phyloP scores from a whole-genome alignment of 805 yeast species.

The Barnettozyma californica region DNA sequence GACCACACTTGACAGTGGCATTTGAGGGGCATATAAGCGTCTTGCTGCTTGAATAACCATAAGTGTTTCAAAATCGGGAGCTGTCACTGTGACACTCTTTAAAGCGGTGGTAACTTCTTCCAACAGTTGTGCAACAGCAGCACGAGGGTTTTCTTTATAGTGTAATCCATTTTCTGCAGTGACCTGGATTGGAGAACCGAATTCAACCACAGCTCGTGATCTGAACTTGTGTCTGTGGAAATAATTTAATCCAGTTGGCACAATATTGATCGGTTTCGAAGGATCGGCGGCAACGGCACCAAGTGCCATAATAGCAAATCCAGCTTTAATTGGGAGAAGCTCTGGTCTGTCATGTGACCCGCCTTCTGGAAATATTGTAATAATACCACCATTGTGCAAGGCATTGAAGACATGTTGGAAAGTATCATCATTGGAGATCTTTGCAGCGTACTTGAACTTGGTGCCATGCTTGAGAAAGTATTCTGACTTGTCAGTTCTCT shows the following conservation, averaged over 20 bases:
- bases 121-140: constrained; percentile 67
- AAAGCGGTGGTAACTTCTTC: constrained; percentile 71
- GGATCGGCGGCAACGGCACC: constrained; percentile 85
- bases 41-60: constrained; percentile 95
- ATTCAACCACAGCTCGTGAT: constrained; percentile 90
- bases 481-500: constrained; percentile 38
- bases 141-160: constrained; percentile 65
- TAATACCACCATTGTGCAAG: constrained; percentile 68
- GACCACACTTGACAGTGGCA: constrained; percentile 73
- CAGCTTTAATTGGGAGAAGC: constrained; percentile 87
- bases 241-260: constrained; percentile 95
- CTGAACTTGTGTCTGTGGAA: constrained; percentile 92
- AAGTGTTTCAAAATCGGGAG: constrained; percentile 88
- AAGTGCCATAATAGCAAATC: constrained; percentile 95
- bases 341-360: constrained; percentile 96
- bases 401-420: constrained; percentile 81
- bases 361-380: constrained; percentile 96
- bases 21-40: constrained; percentile 64
- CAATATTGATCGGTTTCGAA: constrained; percentile 69
- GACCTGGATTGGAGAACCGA: constrained; percentile 81
- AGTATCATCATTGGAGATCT: constrained; percentile 77
- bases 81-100: constrained; percentile 85
- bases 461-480: constrained; percentile 52
- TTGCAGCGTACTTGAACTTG: constrained; percentile 65
- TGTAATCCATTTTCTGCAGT: constrained; percentile 51